A percentile compares a stretch with the other conserved stretches of the same genome.
These are phyloP conservation scores for Candida labiduridarum DNA, from an alignment of 1,139 yeast genomes.

Conservation along the genomic window DNA sequence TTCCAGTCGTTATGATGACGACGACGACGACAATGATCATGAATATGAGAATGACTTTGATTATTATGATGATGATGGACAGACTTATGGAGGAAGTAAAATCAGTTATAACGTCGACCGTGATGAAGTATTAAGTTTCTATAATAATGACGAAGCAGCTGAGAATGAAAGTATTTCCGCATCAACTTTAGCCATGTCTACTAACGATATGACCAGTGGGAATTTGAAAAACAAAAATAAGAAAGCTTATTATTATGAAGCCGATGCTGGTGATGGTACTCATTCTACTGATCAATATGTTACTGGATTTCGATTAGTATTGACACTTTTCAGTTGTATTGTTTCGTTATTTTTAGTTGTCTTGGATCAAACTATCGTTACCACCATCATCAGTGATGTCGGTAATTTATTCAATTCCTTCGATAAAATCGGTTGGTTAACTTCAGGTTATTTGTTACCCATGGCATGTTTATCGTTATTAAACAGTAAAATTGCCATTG, in stretches of 20 bases:
- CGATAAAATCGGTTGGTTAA: slow-evolving; percentile 47
- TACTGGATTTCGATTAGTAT: slow-evolving; percentile 39
- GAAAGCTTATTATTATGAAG: slow-evolving; percentile 24
- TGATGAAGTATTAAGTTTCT: not conserved
- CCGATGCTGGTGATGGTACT: slow-evolving; percentile 63
- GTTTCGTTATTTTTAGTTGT: slow-evolving; percentile 60
- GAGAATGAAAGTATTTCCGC: slow-evolving; percentile 5
- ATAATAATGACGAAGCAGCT: not conserved
- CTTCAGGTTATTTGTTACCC: slow-evolving; percentile 59
- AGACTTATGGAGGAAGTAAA: not conserved
- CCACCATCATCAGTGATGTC: slow-evolving; percentile 56
- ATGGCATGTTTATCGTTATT: slow-evolving; percentile 58
- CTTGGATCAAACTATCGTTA: slow-evolving; percentile 65
- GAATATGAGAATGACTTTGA: not conserved
- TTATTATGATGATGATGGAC: not conserved
- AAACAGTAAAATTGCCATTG: slow-evolving; percentile 62
- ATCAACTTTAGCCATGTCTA: slow-evolving; percentile 7
- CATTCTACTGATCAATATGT: slow-evolving; percentile 47
- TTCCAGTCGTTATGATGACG: not conserved
- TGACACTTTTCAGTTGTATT: slow-evolving; percentile 49
- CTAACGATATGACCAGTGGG: not conserved
- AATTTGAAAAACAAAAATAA: not conserved
- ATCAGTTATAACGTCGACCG: not conserved
- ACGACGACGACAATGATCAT: not conserved
- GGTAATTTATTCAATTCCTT: slow-evolving; percentile 55